Conservation (phyloP, 2,329 filamentous ascomycete species). For the Rugonectria rugulosa region DNA sequence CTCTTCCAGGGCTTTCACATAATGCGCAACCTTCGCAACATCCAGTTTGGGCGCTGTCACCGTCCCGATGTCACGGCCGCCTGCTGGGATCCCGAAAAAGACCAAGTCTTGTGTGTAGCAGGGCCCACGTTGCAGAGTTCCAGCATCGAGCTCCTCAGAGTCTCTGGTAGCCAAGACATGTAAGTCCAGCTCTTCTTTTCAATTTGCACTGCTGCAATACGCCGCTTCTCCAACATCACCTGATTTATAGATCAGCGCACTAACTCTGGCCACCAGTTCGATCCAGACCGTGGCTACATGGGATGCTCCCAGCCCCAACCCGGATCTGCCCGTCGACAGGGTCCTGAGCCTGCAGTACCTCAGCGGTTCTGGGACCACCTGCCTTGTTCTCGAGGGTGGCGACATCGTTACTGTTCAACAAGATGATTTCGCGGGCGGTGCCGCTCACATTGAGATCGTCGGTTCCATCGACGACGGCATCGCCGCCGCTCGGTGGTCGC, state of each 20-base stretch:
- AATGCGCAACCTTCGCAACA: slow-evolving; percentile 93
- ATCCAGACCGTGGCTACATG: slow-evolving; percentile 73
- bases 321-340: slow-evolving; percentile 76
- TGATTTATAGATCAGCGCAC: slow-evolving; percentile 15
- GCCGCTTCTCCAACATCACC: neutral
- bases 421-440: slow-evolving; percentile 50
- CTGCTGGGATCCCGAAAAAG: slow-evolving; percentile 84
- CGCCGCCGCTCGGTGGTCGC: slow-evolving; percentile 88
- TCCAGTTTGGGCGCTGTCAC: slow-evolving; percentile 73
- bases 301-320: slow-evolving; percentile 84
- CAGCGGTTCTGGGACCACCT: slow-evolving; percentile 77
- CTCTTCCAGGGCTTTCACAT: slow-evolving; percentile 20
- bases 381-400: slow-evolving; percentile 85
- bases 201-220: neutral
- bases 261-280: slow-evolving; percentile 37
- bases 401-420: slow-evolving; percentile 90
- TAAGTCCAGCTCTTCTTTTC: slow-evolving; percentile 42
- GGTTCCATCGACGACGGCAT: slow-evolving; percentile 95
- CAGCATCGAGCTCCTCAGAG: slow-evolving; percentile 74
- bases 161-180: slow-evolving; percentile 55
- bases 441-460: slow-evolving; percentile 91
- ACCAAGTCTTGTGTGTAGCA: slow-evolving; percentile 82
- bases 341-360: slow-evolving; percentile 86
- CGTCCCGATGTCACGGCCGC: slow-evolving; percentile 73
- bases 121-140: slow-evolving; percentile 77